Evolutionary conservation across 805 yeast genomes (phyloP), one percentile per base, ranked within the genome.

Genomic region (Saturnispora saitoi): DNA sequence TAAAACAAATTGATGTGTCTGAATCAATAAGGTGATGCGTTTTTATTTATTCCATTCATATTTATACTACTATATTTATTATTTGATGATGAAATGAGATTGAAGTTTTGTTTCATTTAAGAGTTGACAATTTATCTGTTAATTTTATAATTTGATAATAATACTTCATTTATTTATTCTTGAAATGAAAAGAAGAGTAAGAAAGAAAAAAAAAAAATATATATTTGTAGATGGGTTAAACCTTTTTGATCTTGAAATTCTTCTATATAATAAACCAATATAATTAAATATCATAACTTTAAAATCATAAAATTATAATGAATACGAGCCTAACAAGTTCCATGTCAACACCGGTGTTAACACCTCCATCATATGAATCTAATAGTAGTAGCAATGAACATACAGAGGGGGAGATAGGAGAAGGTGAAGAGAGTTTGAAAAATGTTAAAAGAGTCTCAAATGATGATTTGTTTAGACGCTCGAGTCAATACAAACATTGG

Each of bases 381-480:
- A 20, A 12, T 34, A 34, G 38, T 20, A 34, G 19, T 34, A 22
- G 38, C 7, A 34, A 20, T 34, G 38, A 34, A 5, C 38, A 8
- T 19, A 5, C 38, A 5, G 38, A 34, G 10, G 38, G 38, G 17
- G 12, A 34, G 10, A 34, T 10, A 17, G 14, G 38, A 17, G 22
- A 34, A 34, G 19, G 19, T 12, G 38, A 17, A 34, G 38, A 17
- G 8, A 12, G 38, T 12, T 17, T 34, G 14, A 34, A 17, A 34
- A 9, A 20, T 34, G 38, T 34, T 22, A 34, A 34, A 34, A 34
- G 38, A 17, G 19, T 85, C 7, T 70, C 88, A 1, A 85, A 80
- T 57, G 97, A 93, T 63, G 99, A 93, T 54, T 69, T 93, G 36
- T 91, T 87, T 65, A 76, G 98, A 40, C 75, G 89, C 30, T 86